Conservation (phyloP, 768 basidiomycete genomes). For the Chiua virens region DNA sequence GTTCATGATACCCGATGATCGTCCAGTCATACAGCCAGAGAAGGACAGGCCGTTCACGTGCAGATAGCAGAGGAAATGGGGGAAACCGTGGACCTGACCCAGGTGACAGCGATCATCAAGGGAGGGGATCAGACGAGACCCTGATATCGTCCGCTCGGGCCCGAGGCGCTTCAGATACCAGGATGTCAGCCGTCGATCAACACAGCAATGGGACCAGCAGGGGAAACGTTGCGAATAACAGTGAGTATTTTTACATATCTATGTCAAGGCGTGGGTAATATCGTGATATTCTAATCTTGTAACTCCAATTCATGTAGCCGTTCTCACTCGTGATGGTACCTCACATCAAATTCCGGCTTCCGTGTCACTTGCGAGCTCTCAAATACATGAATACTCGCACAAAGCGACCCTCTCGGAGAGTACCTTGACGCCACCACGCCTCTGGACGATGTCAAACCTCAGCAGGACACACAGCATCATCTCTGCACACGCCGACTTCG, state of each 20-base stretch:
- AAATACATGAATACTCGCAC: slow-evolving; percentile 19
- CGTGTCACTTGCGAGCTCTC: slow-evolving; percentile 10
- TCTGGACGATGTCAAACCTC: slow-evolving; percentile 26
- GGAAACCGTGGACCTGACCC: slow-evolving; percentile 37
- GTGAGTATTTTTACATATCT: slow-evolving; percentile 28
- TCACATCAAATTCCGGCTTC: slow-evolving; percentile 13
- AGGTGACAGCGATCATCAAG: slow-evolving; percentile 37
- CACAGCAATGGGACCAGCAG: slow-evolving; percentile 21
- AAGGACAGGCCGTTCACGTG: slow-evolving; percentile 53
- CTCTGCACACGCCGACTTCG: slow-evolving; percentile 48
- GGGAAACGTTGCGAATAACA: slow-evolving; percentile 20
- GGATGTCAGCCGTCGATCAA: slow-evolving; percentile 31
- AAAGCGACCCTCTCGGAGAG: slow-evolving; percentile 24
- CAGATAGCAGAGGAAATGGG: slow-evolving; percentile 47
- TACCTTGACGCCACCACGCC: slow-evolving; percentile 22
- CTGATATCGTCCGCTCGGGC: slow-evolving; percentile 38
- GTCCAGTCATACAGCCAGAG: slow-evolving; percentile 77
- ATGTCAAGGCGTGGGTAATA: slow-evolving; percentile 21
- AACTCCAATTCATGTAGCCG: slow-evolving; percentile 19
- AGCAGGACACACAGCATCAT: slow-evolving; percentile 41
- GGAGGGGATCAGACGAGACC: slow-evolving; percentile 35
- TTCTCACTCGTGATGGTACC: slow-evolving; percentile 17
- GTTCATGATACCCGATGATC: slow-evolving; percentile 14
- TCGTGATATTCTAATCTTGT: slow-evolving; percentile 24
- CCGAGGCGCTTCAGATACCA: slow-evolving; percentile 76